phyloP scores from a whole-genome alignment of 345 rosid species.

The Salix caprea region DNA sequence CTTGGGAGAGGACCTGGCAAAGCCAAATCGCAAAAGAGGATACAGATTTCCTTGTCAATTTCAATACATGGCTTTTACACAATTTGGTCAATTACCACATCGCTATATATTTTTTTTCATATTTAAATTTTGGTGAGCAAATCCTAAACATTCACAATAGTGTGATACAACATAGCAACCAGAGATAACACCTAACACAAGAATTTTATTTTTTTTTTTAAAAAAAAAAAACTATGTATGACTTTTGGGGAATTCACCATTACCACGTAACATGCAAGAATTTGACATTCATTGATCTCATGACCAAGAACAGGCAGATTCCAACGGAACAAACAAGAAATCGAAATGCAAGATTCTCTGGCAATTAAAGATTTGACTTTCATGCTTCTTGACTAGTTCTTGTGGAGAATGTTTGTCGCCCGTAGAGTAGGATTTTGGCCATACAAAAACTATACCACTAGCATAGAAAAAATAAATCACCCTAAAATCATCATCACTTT shows the following conservation, averaged over 20 bases:
- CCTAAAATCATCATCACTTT: background rate
- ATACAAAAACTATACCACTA: background rate
- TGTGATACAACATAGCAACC: background rate
- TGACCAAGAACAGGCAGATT: background rate
- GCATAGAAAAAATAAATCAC: background rate
- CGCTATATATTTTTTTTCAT: too few species aligned
- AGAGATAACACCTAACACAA: too few species aligned
- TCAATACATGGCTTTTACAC: background rate
- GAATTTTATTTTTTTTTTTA: too few species aligned
- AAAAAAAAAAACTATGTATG: background rate
- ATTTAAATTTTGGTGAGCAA: background rate
- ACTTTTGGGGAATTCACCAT: background rate
- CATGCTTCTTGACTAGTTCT: background rate
- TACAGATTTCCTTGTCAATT: too few species aligned
- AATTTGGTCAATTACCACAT: background rate
- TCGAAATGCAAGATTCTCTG: background rate
- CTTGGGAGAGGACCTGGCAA: slow-evolving; percentile 32
- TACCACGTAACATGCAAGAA: background rate
- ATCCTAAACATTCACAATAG: background rate
- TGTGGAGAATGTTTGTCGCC: background rate
- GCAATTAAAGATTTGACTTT: background rate
- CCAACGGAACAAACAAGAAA: background rate
- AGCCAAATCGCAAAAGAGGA: background rate
- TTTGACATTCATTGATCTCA: background rate
- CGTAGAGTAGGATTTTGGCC: background rate